Evolutionary conservation across 1,284 basidiomycete genomes (phyloP), one percentile per base, ranked within the genome.

Genomic region (Bjerkandera adusta): DNA sequence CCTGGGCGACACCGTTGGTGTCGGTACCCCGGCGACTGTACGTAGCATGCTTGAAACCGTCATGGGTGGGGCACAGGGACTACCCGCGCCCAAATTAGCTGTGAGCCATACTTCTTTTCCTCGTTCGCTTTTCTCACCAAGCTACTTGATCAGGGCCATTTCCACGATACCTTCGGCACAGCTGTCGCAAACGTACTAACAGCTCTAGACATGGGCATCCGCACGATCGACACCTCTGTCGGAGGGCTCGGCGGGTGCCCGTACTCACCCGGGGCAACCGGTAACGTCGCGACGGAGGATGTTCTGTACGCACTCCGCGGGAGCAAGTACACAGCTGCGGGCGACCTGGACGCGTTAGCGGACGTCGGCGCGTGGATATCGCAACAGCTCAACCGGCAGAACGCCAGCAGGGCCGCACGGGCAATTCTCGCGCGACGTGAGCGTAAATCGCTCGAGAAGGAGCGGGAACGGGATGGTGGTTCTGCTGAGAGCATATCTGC

Each of bases 191-290:
- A 91, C 57, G 79, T 88, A 15, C 67, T 89, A 41, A 67, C 79
- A 2, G 83, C 87, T 2, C 73, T 90, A 11, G 64, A 71, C 4
- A 67, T 76, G 47, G 85, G 85, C 7, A 69, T 95, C 21, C 75
- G 85, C 37, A 81, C 83, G 15, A 74, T 87, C 42, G 83, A 89
- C 60, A 71, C 84, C 5, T 86, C 89, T 1, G 81, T 97, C 4
- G 91, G 85, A 4, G 93, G 94, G 0, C 78, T 97, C 0, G 95
- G 95, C 2, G 93, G 94, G 11, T 97, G 95, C 60, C 94, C 95
- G 1, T 98, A 94, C 67, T 93, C 92, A 0, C 95, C 95, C 0
- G 94, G 94, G 1, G 92, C 93, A 4, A 94, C 90, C 0, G 92
- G 92, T n/a, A 95, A 95, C 57, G 89, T 94, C 21, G 85, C 90